Evolutionary conservation across 768 basidiomycete genomes (phyloP).

Genomic region (Collybiopsis confluens): DNA sequence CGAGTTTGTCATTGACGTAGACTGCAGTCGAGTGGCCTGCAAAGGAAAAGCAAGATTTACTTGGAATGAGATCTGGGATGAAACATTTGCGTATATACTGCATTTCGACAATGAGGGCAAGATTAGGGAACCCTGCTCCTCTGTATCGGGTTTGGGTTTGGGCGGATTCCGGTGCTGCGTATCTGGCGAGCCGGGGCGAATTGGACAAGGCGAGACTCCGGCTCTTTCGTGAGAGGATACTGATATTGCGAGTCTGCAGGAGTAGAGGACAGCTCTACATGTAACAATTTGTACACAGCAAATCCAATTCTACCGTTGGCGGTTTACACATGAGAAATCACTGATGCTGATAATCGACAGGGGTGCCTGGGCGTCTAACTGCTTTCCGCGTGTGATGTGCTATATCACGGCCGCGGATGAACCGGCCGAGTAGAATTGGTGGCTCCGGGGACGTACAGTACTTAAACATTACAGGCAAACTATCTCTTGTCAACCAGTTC

Average conservation of each 20-base stretch:
- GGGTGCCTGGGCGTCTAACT: neutral
- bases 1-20: constrained; percentile 50
- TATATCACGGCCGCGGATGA: neutral
- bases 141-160: constrained; percentile 70
- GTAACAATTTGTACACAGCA: too few species aligned
- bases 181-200: constrained; percentile 52
- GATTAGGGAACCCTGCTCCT: constrained; percentile 49
- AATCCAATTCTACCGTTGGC: too few species aligned
- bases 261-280: too few species aligned
- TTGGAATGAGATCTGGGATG: constrained; percentile 60
- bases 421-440: neutral
- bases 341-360: too few species aligned
- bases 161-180: constrained; percentile 65
- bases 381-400: neutral
- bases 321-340: too few species aligned
- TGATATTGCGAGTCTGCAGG: too few species aligned
- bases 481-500: too few species aligned
- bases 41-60: constrained; percentile 53
- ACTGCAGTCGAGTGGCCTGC: constrained; percentile 46
- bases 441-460: neutral
- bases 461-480: too few species aligned
- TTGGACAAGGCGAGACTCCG: constrained; percentile 30
- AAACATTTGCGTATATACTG: constrained; percentile 55
- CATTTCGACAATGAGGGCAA: constrained; percentile 56
- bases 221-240: too few species aligned